These are phyloP conservation scores for Alternaria angustiovoidea DNA, from an alignment of 2,329 filamentous ascomycete species.

Conservation along the genomic window DNA sequence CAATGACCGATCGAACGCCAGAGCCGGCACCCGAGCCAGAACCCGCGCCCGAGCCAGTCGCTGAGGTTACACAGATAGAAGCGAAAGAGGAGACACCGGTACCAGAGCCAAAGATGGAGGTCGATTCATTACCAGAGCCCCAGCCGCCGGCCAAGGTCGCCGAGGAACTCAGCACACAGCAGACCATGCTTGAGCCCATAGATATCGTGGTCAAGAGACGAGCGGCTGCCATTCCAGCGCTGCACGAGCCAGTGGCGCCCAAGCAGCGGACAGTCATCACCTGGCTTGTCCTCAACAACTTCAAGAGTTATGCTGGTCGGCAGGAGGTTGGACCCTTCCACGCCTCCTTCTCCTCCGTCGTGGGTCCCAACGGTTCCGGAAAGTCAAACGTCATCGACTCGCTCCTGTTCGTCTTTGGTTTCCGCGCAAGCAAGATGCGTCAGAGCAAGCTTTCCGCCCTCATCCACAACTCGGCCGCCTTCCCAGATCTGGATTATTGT, in stretches of 20 bases:
- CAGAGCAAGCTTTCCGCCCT: slow-evolving; percentile 98
- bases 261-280: slow-evolving; percentile 92
- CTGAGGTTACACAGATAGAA: slow-evolving; percentile 76
- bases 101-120: slow-evolving; percentile 30
- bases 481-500: slow-evolving; percentile 85
- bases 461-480: slow-evolving; percentile 93
- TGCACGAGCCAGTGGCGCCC: slow-evolving; percentile 77
- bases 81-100: slow-evolving; percentile 63
- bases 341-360: slow-evolving; percentile 95
- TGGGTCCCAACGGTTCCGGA: slow-evolving; percentile 96
- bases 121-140: slow-evolving; percentile 52
- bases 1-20: slow-evolving; percentile 65
- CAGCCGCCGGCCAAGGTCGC: slow-evolving; percentile 49
- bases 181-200: slow-evolving; percentile 84
- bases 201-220: slow-evolving; percentile 91
- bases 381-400: slow-evolving; percentile 99
- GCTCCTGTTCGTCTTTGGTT: slow-evolving; percentile 97
- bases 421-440: slow-evolving; percentile 98
- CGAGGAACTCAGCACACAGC: slow-evolving; percentile 77
- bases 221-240: slow-evolving; percentile 65
- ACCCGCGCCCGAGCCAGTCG: slow-evolving; percentile 55
- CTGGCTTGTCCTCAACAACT: slow-evolving; percentile 90
- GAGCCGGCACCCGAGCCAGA: slow-evolving; percentile 33
- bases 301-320: slow-evolving; percentile 97
- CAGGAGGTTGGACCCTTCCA: slow-evolving; percentile 98